Percentiles rank a stretch among this genome's conserved stretches.
These are phyloP conservation scores for Trichoderma orchidacearum DNA, from an alignment of 495 filamentous ascomycete genomes.

Conservation along the genomic window DNA sequence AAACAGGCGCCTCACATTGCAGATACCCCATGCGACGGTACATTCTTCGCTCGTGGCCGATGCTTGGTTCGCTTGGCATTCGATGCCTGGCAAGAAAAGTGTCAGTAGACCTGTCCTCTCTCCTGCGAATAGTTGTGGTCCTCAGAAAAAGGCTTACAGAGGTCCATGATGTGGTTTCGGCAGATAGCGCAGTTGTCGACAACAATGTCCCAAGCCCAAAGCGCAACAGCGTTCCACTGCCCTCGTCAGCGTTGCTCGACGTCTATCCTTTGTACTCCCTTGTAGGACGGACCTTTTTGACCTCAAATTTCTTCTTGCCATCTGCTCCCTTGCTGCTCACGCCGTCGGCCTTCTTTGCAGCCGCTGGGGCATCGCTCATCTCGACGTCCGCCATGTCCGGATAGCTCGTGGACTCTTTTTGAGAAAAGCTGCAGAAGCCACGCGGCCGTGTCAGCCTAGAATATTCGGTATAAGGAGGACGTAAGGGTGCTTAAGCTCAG, in stretches of 20 bases:
- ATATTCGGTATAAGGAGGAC: no score
- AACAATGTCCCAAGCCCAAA: conserved; percentile 99
- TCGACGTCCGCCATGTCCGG: conserved; percentile 81
- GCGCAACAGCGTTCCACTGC: conserved; percentile 97
- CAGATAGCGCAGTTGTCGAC: conserved; percentile 99
- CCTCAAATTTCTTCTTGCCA: conserved; percentile 89
- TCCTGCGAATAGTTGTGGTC: not conserved
- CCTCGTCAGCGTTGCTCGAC: not conserved
- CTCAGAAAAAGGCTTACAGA: conserved; percentile 48
- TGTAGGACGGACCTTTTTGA: conserved; percentile 69
- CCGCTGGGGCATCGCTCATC: conserved; percentile 76
- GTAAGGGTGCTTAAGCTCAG: not conserved
- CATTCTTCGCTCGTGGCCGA: conserved; percentile 96
- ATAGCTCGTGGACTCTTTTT: not conserved
- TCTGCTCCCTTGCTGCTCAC: conserved; percentile 41
- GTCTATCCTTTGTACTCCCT: not conserved
- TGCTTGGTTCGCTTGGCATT: conserved; percentile 99
- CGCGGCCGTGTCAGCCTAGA: no score
- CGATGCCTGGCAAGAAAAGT: conserved; percentile 61
- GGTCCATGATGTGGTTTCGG: conserved; percentile 98
- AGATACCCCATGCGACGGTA: conserved; percentile 98
- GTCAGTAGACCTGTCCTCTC: conserved; percentile 4
- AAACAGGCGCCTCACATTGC: conserved; percentile 55
- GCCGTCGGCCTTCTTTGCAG: conserved; percentile 40
- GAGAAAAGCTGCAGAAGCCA: not conserved